Conservation (phyloP, 768 basidiomycete genomes). For the Guyanaporus albipodus region DNA sequence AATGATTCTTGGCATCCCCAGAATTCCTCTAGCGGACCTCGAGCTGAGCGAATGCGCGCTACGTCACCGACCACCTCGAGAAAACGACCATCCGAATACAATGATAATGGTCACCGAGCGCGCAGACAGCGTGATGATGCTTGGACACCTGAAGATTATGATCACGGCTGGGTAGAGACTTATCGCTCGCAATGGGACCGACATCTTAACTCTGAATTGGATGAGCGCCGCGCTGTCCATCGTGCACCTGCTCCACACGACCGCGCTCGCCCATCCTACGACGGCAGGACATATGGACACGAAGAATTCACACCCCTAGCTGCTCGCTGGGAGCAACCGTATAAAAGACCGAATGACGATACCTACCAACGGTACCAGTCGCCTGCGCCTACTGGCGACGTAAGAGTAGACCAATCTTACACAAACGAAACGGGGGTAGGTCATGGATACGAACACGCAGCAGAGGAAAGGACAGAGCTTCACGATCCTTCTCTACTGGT, state of each 20-base stretch:
- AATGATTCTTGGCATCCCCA: conserved; percentile 7
- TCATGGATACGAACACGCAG: conserved; percentile 10
- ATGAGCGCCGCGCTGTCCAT: conserved; percentile 10
- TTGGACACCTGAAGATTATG: conserved; percentile 15
- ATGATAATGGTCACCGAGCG: conserved; percentile 15
- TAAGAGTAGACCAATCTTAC: conserved; percentile 4
- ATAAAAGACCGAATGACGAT: conserved; percentile 13
- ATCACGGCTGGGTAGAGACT: conserved; percentile 2
- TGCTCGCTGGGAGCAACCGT: conserved; percentile 7
- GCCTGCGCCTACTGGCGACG: neutral
- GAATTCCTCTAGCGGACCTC: conserved; percentile 5
- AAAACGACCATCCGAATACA: conserved; percentile 22
- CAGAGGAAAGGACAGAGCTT: conserved; percentile 10
- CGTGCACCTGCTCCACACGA: conserved; percentile 7
- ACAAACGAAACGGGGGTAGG: conserved; percentile 4
- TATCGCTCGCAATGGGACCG: conserved; percentile 12
- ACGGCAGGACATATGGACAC: conserved; percentile 1
- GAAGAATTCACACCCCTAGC: neutral
- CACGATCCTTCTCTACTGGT: conserved; percentile 22
- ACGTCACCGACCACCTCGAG: conserved; percentile 12
- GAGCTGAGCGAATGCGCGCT: conserved; percentile 17
- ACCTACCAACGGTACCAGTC: conserved; percentile 11
- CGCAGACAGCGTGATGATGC: conserved; percentile 24
- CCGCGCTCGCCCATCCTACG: conserved; percentile 1
- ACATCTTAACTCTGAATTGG: conserved; percentile 9